Evolutionary conservation across 2,329 filamentous ascomycete genomes (phyloP), one percentile per base, ranked within the genome.

Genomic region (Exophiala bonariae): DNA sequence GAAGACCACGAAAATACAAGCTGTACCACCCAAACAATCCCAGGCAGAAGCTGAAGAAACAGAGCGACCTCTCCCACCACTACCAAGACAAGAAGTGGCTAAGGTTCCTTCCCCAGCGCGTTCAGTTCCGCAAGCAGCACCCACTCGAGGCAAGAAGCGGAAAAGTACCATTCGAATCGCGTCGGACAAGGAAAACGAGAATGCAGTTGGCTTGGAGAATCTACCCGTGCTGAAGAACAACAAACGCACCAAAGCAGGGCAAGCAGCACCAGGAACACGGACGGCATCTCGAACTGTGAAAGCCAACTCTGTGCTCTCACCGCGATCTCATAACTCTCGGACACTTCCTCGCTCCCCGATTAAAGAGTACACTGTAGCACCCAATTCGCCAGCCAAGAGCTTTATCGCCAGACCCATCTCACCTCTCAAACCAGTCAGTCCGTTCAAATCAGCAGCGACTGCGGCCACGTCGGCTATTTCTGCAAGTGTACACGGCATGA

Each of bases 271-370:
- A 9, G 56, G 6, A 26, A 26, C 56, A 58, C 35, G 68, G 47
- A 67, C 63, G 43, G 68, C 62, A 46, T 73, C 68, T 16, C 71
- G 49, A 14, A 49, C 50, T 11, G 57, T 62, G 68, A 58, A 60
- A 74, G 54, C 60, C 72, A 55, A 66, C 80, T 86, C 65, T 18
- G 79, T 95, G 30, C 75, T 95, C 2, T 95, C 90, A 1, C 89
- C 89, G 2, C 86, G 87, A 42, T 91, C 88, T 0, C 85, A 86
- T 49, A 95, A 95, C 63, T 86, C 87, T 4, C 82, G 87, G 41
- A 77, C 86, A 13, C 72, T 80, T 17, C 80, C 80, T 16, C 79
- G 81, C 39, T 80, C 78, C 1, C 78, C 77, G 1, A 60, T 77
- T 46, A 69, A 71, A 66, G 56, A 75, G 60, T 66, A 68, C 48